These are phyloP conservation scores for Fusarium mexicanum DNA, from an alignment of 2,329 filamentous ascomycete species.

Conservation along the genomic window DNA sequence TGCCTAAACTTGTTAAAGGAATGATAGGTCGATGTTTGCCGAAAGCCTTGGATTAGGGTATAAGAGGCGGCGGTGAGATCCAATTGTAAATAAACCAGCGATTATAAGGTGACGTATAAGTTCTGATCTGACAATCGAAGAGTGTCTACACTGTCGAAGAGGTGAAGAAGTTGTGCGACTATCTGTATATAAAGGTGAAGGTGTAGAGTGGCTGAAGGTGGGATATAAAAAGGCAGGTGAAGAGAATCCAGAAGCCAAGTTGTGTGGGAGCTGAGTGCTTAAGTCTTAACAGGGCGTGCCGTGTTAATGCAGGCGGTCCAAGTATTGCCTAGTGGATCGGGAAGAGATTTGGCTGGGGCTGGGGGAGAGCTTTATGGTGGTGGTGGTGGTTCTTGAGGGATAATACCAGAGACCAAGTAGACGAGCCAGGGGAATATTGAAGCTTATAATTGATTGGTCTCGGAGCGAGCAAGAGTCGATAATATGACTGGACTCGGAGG, in stretches of 20 bases:
- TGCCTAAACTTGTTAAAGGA: background rate
- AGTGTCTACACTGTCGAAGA: background rate
- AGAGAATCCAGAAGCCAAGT: conserved; percentile 13
- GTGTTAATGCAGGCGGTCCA: conserved; percentile 29
- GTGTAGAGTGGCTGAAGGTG: background rate
- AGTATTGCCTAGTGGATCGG: conserved; percentile 35
- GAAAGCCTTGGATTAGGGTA: conserved; percentile 21
- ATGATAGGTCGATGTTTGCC: background rate
- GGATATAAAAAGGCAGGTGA: conserved; percentile 14
- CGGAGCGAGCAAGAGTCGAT: background rate
- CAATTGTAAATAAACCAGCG: background rate
- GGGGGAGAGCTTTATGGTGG: conserved; percentile 16
- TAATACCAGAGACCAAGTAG: conserved; percentile 7
- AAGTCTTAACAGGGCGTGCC: conserved; percentile 24
- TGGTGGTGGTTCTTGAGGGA: conserved; percentile 8
- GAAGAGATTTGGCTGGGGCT: conserved; percentile 27
- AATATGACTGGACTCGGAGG: conserved; percentile 7
- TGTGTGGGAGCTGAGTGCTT: conserved; percentile 28
- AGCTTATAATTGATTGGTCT: conserved; percentile 1
- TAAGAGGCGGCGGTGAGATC: conserved; percentile 10
- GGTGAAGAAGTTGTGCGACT: background rate
- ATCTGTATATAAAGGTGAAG: conserved; percentile 9
- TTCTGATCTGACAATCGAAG: background rate
- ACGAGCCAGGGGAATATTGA: conserved; percentile 10
- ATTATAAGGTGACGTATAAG: conserved; percentile 3